phyloP scores from a whole-genome alignment of 768 basidiomycete genomes.

The Termitomyces sp. region DNA sequence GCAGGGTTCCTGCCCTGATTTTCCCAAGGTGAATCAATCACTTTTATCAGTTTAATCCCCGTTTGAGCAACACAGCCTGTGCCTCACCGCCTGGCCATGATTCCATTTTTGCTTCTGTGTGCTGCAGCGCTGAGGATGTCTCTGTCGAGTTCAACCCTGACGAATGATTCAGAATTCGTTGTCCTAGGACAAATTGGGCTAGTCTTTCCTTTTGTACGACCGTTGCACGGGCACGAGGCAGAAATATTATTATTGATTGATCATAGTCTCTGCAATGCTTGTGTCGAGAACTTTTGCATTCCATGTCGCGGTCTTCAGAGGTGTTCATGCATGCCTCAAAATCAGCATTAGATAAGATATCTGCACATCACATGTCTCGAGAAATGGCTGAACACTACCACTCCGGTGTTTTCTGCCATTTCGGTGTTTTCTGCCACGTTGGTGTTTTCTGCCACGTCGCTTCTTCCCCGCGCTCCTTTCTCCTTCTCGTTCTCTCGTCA shows the following conservation, averaged over 20 bases:
- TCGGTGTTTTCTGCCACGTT: conserved; percentile 16
- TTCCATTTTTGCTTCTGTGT: too few relatives aligned
- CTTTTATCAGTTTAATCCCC: neutral
- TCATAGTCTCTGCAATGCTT: neutral
- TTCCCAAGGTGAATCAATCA: neutral
- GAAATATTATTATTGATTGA: neutral
- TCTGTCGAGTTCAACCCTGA: neutral
- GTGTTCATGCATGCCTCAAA: too few relatives aligned
- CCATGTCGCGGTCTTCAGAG: too few relatives aligned
- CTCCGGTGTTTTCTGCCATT: conserved; percentile 11
- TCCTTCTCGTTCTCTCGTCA: neutral
- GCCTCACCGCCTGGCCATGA: neutral
- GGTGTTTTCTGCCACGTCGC: conserved; percentile 16
- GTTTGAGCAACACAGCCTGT: neutral
- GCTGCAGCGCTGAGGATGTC: neutral
- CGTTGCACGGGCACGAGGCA: too few relatives aligned
- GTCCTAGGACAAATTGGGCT: neutral
- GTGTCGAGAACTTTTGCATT: neutral
- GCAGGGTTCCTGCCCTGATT: neutral
- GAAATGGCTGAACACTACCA: neutral
- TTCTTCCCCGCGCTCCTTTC: neutral
- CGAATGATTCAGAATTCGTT: neutral
- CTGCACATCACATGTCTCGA: conserved; percentile 5
- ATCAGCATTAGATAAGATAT: conserved; percentile 1
- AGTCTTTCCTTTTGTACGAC: neutral